These are phyloP conservation scores for Trichosporon faecale DNA, from an alignment of 1,284 basidiomycete species.

Conservation along the genomic window DNA sequence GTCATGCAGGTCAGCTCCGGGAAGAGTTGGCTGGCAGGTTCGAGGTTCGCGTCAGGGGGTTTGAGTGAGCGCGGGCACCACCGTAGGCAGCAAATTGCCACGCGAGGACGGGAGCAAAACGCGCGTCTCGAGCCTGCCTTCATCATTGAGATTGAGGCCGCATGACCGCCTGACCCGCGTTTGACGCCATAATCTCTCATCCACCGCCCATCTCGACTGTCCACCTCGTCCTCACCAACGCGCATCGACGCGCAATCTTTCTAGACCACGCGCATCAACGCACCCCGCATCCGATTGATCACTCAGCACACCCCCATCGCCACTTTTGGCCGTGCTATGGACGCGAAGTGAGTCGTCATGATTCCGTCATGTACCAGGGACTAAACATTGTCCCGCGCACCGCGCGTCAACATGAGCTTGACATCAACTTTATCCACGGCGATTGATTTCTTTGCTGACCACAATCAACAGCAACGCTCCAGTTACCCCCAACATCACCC, in stretches of 20 bases:
- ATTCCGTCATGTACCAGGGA: not conserved
- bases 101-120: slow-evolving; percentile 8
- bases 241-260: slow-evolving; percentile 9
- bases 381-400: not conserved
- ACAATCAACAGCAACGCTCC: slow-evolving; percentile 1
- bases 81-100: not conserved
- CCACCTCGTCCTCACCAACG: not conserved
- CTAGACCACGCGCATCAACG: not conserved
- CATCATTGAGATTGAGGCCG: slow-evolving; percentile 2
- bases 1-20: not conserved
- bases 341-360: slow-evolving; percentile 7
- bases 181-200: slow-evolving; percentile 10
- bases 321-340: not conserved
- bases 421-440: not conserved
- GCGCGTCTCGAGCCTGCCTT: slow-evolving; percentile 9
- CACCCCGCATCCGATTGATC: not conserved
- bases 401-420: not conserved
- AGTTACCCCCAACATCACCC: not conserved
- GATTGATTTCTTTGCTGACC: slow-evolving; percentile 3
- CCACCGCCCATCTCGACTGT: not conserved
- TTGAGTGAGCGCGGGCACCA: not conserved
- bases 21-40: not conserved
- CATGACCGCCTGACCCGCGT: slow-evolving; percentile 9
- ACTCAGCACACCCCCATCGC: not conserved
- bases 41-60: not conserved